These are phyloP conservation scores for Luffa aegyptiaca DNA, from an alignment of 306 rosid genomes.

Conservation along the genomic window DNA sequence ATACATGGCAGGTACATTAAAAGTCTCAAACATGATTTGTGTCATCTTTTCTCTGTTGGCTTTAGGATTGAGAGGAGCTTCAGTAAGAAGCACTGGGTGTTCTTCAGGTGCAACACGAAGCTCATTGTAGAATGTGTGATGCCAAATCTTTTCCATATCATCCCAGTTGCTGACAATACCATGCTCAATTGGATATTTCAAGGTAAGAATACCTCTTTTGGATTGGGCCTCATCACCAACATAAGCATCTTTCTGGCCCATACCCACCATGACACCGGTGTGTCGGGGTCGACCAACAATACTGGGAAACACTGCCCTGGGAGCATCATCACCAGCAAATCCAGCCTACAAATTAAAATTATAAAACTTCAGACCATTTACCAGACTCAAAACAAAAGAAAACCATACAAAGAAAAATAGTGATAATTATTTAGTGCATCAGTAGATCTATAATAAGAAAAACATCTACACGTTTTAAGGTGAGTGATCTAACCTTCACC, in stretches of 20 bases:
- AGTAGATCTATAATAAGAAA: not conserved
- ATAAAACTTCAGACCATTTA: not conserved
- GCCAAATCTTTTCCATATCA: constrained; percentile 99
- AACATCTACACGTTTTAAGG: not conserved
- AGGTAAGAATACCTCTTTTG: constrained; percentile 92
- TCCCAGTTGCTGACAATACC: constrained; percentile 99
- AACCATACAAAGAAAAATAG: not conserved
- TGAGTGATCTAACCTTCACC: constrained; percentile 62
- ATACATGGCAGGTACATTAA: constrained; percentile 96
- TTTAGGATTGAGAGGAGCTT: constrained; percentile 96
- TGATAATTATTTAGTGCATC: not conserved
- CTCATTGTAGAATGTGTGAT: constrained; percentile 95
- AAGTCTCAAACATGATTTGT: constrained; percentile 96
- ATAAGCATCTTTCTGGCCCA: constrained; percentile 98
- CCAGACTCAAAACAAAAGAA: not conserved
- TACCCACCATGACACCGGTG: constrained; percentile 98
- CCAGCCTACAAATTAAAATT: constrained; percentile 48
- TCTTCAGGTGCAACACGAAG: constrained; percentile 98
- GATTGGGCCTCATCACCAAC: constrained; percentile 98
- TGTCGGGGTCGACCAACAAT: constrained; percentile 96
- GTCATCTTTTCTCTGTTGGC: constrained; percentile 99
- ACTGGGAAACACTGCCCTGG: constrained; percentile 94
- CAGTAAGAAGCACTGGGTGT: constrained; percentile 95
- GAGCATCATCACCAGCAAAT: constrained; percentile 98
- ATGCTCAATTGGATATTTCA: constrained; percentile 93